A percentile compares a stretch with the other conserved stretches of the same genome.
Conservation (phyloP, 768 basidiomycete genomes). For the Kwoniella bestiolae region DNA sequence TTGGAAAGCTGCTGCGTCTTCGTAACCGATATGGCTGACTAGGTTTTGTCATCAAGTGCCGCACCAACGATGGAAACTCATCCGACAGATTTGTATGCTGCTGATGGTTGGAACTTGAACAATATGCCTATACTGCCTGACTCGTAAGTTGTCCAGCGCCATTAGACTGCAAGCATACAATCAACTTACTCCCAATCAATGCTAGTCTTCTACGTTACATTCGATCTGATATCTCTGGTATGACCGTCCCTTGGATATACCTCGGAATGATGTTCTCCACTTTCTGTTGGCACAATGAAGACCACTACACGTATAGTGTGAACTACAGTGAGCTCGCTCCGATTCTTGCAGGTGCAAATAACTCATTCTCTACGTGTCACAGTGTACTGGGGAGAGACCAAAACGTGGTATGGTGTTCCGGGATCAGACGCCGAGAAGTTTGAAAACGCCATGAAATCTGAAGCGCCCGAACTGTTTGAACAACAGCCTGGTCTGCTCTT, state of each 20-base stretch:
- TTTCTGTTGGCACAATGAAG: constrained; percentile 99
- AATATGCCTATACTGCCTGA: constrained; percentile 92
- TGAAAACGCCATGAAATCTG: constrained; percentile 89
- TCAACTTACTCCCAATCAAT: too few relatives aligned
- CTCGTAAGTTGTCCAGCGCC: constrained; percentile 59
- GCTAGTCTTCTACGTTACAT: constrained; percentile 80
- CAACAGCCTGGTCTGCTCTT: constrained; percentile 96
- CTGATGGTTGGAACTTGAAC: constrained; percentile 96
- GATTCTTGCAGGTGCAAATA: background rate
- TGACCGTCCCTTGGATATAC: constrained; percentile 99
- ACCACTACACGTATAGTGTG: constrained; percentile 96
- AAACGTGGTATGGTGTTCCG: constrained; percentile 99
- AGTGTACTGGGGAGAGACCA: constrained; percentile 99
- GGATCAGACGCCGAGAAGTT: constrained; percentile 95
- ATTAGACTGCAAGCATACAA: too few relatives aligned
- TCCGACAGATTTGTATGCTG: constrained; percentile 81
- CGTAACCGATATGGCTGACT: background rate
- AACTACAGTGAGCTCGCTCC: constrained; percentile 73
- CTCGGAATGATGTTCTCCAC: constrained; percentile 99
- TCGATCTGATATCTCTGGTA: constrained; percentile 98
- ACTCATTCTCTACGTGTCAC: background rate
- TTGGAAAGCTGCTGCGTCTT: background rate
- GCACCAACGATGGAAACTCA: constrained; percentile 96
- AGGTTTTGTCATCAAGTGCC: constrained; percentile 64
- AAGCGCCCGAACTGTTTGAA: constrained; percentile 97